Evolutionary conservation across 225 moss, liverwort and hornwort genomes (phyloP).

Genomic region (Physcomitrium patens): DNA sequence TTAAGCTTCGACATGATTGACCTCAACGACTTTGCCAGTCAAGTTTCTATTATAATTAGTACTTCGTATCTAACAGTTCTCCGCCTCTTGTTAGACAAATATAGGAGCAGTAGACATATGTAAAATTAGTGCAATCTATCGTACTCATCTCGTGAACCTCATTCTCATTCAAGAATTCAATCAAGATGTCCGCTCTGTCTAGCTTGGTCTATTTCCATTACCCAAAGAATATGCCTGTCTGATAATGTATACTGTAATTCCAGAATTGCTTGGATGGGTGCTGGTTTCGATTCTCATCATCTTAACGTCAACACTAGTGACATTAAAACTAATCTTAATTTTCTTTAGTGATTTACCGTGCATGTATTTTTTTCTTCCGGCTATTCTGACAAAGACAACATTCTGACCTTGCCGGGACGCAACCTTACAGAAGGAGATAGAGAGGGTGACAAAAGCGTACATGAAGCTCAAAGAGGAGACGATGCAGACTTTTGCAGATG

Average conservation of each 20-base stretch:
- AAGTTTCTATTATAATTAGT: too few relatives aligned
- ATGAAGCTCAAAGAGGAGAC: constrained; percentile 35
- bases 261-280: too few relatives aligned
- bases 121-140: too few relatives aligned
- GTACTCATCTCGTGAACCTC: too few relatives aligned
- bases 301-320: not conserved
- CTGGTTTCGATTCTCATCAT: not conserved
- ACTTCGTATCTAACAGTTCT: too few relatives aligned
- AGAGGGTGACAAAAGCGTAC: constrained; percentile 27
- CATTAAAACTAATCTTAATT: not conserved
- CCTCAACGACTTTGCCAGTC: not conserved
- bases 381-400: rapidly evolving
- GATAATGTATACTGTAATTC: too few relatives aligned
- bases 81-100: too few relatives aligned
- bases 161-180: too few relatives aligned
- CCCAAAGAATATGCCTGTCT: too few relatives aligned
- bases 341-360: rapidly evolving
- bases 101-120: too few relatives aligned
- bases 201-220: too few relatives aligned
- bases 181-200: too few relatives aligned
- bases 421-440: constrained; percentile 36
- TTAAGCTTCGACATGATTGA: not conserved
- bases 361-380: not conserved
- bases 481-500: constrained; percentile 22
- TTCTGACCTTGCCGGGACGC: not conserved